Evolutionary conservation across 2,329 filamentous ascomycete species (phyloP).

Genomic region (Stagonosporopsis vannaccii): DNA sequence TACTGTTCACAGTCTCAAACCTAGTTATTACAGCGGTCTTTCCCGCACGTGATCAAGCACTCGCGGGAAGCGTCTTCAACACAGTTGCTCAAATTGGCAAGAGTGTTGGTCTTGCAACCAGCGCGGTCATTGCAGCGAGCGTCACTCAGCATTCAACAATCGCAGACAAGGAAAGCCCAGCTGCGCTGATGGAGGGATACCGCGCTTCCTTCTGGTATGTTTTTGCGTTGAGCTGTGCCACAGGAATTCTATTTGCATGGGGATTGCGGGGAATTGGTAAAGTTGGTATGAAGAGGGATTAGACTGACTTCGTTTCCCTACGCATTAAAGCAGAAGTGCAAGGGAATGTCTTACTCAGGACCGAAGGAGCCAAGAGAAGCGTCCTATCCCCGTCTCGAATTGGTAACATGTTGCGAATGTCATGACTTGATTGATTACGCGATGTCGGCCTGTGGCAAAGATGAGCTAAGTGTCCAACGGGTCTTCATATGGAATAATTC

Average conservation of each 20-base stretch:
- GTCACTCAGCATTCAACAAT: slow-evolving; percentile 33
- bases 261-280: slow-evolving; percentile 55
- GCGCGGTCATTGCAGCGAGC: slow-evolving; percentile 48
- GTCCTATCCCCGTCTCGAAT: neutral
- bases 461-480: neutral
- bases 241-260: slow-evolving; percentile 44
- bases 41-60: slow-evolving; percentile 50
- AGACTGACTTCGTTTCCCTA: neutral
- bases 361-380: too few species aligned
- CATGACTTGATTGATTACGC: neutral
- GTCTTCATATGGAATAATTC: neutral
- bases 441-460: neutral
- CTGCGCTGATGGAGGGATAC: slow-evolving; percentile 52
- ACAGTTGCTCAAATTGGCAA: slow-evolving; percentile 55
- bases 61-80: slow-evolving; percentile 57
- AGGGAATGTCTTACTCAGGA: too few species aligned
- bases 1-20: slow-evolving; percentile 54
- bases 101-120: slow-evolving; percentile 50
- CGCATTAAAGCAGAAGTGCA: too few species aligned
- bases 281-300: slow-evolving; percentile 54
- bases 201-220: slow-evolving; percentile 54
- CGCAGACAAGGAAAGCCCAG: slow-evolving; percentile 40
- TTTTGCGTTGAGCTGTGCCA: slow-evolving; percentile 47
- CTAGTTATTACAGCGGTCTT: slow-evolving; percentile 54
- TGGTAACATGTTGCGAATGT: neutral